Percentiles rank a stretch among this genome's conserved stretches.
Conservation (phyloP, 805 yeast species). For the Maudiozyma pseudohumilis region DNA sequence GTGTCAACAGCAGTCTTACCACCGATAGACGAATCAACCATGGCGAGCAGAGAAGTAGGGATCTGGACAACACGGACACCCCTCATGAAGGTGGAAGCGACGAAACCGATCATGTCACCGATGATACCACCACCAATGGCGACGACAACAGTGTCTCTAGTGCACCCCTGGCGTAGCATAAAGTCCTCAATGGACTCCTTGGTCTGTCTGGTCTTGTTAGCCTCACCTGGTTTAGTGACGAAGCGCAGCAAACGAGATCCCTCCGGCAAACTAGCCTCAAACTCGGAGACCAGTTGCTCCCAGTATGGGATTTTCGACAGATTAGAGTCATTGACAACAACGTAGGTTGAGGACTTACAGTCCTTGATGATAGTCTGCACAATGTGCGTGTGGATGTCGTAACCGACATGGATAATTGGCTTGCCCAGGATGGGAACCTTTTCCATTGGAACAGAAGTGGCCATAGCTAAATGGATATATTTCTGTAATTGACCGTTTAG, state of each 20-base stretch:
- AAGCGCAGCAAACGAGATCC: slow-evolving; percentile 60
- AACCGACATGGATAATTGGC: slow-evolving; percentile 85
- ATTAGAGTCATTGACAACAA: slow-evolving; percentile 79
- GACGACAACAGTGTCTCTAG: slow-evolving; percentile 86
- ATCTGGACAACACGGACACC: slow-evolving; percentile 91
- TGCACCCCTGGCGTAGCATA: slow-evolving; percentile 72
- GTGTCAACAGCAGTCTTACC: slow-evolving; percentile 98
- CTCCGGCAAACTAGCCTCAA: slow-evolving; percentile 37
- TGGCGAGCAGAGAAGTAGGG: slow-evolving; percentile 87
- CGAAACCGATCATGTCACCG: slow-evolving; percentile 98
- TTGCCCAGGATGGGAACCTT: slow-evolving; percentile 72
- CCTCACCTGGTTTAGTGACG: slow-evolving; percentile 85
- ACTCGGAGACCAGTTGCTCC: slow-evolving; percentile 35
- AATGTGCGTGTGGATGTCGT: slow-evolving; percentile 63
- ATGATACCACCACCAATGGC: slow-evolving; percentile 98
- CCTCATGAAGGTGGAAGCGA: slow-evolving; percentile 98
- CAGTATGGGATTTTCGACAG: slow-evolving; percentile 58
- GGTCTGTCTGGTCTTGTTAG: slow-evolving; percentile 76
- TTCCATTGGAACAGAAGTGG: slow-evolving; percentile 17
- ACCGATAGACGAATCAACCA: slow-evolving; percentile 98
- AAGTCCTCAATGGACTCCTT: slow-evolving; percentile 92
- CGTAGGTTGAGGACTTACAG: slow-evolving; percentile 82
- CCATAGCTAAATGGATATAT: no score
- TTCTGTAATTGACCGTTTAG: no score
- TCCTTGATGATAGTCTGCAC: slow-evolving; percentile 52